Evolutionary conservation across 139 green algal genomes (phyloP).

Genomic region (Auxenochlorella protothecoides): DNA sequence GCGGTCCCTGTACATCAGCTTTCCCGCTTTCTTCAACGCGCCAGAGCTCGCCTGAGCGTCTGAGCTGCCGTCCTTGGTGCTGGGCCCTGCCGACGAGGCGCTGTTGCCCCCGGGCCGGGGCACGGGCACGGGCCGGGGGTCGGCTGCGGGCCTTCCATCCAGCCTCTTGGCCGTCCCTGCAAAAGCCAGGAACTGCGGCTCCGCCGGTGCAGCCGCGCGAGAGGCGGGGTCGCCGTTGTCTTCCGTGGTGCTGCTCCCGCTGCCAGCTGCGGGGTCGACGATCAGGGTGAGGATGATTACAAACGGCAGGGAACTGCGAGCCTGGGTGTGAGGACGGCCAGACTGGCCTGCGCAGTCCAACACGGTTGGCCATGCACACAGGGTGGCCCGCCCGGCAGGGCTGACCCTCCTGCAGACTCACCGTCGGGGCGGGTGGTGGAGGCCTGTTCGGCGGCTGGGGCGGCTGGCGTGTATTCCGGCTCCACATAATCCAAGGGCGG

Average conservation of each 20-base stretch:
- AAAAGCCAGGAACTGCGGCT: constrained; percentile 69
- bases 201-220: constrained; percentile 19
- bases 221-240: neutral
- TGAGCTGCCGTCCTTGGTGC: neutral
- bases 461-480: constrained; percentile 29
- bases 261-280: neutral
- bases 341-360: too few relatives aligned
- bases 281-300: too few relatives aligned
- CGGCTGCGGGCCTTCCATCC: constrained; percentile 59
- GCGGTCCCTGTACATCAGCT: constrained; percentile 25
- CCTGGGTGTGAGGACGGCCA: too few relatives aligned
- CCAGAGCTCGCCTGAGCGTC: neutral
- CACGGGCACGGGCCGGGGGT: constrained; percentile 15
- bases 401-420: too few relatives aligned
- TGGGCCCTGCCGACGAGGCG: neutral
- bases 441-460: neutral
- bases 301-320: too few relatives aligned
- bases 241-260: constrained; percentile 4
- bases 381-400: too few relatives aligned
- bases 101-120: neutral
- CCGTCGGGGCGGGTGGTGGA: too few relatives aligned
- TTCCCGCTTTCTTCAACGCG: constrained; percentile 9
- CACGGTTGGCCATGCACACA: too few relatives aligned
- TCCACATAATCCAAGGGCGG: constrained; percentile 94
- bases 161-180: constrained; percentile 55